Base-by-base conservation (phyloP, 441 rosid species). In the Erysimum cheiri region DNA sequence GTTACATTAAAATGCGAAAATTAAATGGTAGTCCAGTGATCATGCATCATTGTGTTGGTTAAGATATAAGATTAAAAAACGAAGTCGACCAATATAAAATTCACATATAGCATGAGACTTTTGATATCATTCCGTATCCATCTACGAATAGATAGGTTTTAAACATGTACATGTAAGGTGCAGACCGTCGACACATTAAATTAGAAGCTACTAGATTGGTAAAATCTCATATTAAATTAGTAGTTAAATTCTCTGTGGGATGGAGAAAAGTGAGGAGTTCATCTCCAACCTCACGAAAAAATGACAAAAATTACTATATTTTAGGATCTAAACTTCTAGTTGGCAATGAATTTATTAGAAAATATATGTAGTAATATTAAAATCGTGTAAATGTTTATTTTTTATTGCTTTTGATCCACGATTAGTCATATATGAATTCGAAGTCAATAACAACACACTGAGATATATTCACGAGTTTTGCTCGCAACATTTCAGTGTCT, bases 11-110 rank as follows among this genome's bases (percentile, higher is more conserved):
- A 13, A 13, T 55, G 33, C 12, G 6, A 36, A 2, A 64, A 26
- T 4, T 63, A 33, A 50, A 13, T 53, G 17, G 37, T 28, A 52
- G 17, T 46, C 55, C 43, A 32, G 40, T 63, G 41, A 36, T 37
- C 47, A 28, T 40, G n/a, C n/a, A n/a, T n/a, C 65, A 14, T 12
- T 58, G 41, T 19, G 19, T 63, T 40, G 40, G 28, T 61, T 59
- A 58, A 37, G 19, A 56, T 56, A 48, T 19, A 48, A 22, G 13
- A 22, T 48, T 39, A 14, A 15, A 1, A 14, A 7, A 31, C 14
- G 22, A 24, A 6, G 29, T n/a, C 36, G 6, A 53, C 36, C 9
- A 53, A 28, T 53, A 53, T 29, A 54, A 53, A 6, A n/a, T 7
- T 53, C 22, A 53, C 22, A 53, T 6, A 35, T 9, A 33, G 5